phyloP scores from a whole-genome alignment of 2,329 filamentous ascomycete species.

The Calcarisporium arbuscula region DNA sequence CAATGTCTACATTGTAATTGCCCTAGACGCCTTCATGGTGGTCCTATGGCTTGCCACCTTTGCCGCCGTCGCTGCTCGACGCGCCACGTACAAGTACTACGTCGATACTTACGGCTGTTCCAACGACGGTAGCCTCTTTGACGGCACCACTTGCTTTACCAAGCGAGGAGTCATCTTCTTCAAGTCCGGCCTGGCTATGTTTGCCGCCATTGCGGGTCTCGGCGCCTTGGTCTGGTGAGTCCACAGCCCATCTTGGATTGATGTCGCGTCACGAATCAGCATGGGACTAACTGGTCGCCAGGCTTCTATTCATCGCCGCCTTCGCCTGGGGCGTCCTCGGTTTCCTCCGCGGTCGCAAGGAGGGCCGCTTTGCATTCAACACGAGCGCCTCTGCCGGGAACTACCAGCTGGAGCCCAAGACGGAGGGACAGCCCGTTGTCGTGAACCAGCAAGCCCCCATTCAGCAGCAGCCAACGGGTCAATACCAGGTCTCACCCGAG shows the following conservation, averaged over 20 bases:
- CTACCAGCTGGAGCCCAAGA: conserved; percentile 29
- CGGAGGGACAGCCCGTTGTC: conserved; percentile 17
- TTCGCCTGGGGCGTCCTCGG: conserved; percentile 28
- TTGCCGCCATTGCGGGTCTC: conserved; percentile 35
- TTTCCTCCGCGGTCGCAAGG: conserved; percentile 31
- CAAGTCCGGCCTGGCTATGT: conserved; percentile 25
- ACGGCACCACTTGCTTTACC: conserved; percentile 30
- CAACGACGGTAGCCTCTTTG: conserved; percentile 31
- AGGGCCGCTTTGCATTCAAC: conserved; percentile 25
- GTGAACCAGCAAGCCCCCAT: conserved; percentile 13
- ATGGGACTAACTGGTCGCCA: conserved; percentile 11
- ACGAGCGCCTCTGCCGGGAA: conserved; percentile 13
- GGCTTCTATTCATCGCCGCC: conserved; percentile 31
- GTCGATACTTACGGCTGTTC: conserved; percentile 23
- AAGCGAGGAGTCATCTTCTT: conserved; percentile 27
- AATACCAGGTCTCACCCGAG: conserved; percentile 11
- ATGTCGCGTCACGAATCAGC: not conserved
- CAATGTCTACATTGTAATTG: conserved; percentile 37
- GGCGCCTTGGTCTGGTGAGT: conserved; percentile 37
- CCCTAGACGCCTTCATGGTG: conserved; percentile 36
- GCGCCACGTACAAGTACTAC: conserved; percentile 27
- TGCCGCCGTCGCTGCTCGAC: conserved; percentile 32
- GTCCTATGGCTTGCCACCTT: conserved; percentile 42
- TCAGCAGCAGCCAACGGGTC: conserved; percentile 12
- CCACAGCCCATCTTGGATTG: no score